Conservation (phyloP, 257 asterid genomes). For the Nicotiana attenuata region DNA sequence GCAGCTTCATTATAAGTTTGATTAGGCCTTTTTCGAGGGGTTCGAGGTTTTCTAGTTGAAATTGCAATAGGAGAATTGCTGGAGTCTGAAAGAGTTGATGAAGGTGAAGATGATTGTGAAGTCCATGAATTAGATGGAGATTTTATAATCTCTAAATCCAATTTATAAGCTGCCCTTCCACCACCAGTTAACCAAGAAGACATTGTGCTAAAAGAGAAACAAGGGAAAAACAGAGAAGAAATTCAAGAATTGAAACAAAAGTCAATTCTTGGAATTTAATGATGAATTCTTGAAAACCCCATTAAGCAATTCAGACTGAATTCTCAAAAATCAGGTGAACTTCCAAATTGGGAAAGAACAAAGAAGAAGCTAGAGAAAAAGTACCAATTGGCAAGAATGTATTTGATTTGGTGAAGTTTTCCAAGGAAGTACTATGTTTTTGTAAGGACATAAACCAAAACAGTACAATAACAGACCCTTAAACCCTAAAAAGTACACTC, state of each 20-base stretch:
- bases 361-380: not conserved
- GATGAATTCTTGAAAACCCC: not conserved
- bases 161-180: slow-evolving; percentile 52
- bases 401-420: slow-evolving; percentile 12
- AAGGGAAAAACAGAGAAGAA: not conserved
- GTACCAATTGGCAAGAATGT: slow-evolving; percentile 16
- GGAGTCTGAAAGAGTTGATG: slow-evolving; percentile 78
- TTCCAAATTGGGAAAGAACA: slow-evolving; percentile 7
- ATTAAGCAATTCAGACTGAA: not conserved
- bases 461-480: too few species aligned
- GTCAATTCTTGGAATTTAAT: not conserved
- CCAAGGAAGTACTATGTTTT: not conserved
- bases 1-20: slow-evolving; percentile 92
- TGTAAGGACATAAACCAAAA: not conserved
- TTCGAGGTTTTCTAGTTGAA: slow-evolving; percentile 75
- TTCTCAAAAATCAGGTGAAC: not conserved
- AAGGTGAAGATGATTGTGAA: slow-evolving; percentile 73
- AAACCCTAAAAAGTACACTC: slow-evolving; percentile 34
- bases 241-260: not conserved
- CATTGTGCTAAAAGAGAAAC: slow-evolving; percentile 22
- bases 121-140: slow-evolving; percentile 73
- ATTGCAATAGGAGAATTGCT: slow-evolving; percentile 59
- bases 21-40: slow-evolving; percentile 86
- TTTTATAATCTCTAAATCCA: slow-evolving; percentile 65
- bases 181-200: slow-evolving; percentile 63